A percentile compares a stretch with the other conserved stretches of the same genome.
Conservation (phyloP, 2,329 filamentous ascomycete genomes). For the Scedosporium aurantiacum region DNA sequence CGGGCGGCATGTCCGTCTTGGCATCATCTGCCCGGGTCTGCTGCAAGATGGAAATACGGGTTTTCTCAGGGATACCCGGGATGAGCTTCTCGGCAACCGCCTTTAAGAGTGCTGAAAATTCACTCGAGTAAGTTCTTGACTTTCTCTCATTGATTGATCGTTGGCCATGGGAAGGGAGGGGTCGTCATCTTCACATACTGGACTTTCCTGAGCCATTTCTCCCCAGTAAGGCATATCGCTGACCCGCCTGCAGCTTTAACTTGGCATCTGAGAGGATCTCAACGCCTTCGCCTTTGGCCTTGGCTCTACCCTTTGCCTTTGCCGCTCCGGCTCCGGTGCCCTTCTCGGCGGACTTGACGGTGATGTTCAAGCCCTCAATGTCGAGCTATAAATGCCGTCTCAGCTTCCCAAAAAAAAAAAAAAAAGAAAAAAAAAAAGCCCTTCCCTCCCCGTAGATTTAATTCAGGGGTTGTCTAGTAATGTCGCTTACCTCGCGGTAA, state of each 20-base stretch:
- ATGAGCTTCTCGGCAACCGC: constrained; percentile 71
- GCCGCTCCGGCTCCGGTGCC: constrained; percentile 10
- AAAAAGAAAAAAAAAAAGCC: not conserved
- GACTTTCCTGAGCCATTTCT: constrained; percentile 78
- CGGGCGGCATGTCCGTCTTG: constrained; percentile 14
- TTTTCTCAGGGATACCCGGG: constrained; percentile 59
- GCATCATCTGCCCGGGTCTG: constrained; percentile 38
- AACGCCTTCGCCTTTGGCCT: constrained; percentile 32
- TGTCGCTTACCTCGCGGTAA: constrained; percentile 41
- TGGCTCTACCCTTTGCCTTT: constrained; percentile 40
- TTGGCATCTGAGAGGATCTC: constrained; percentile 63
- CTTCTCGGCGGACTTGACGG: constrained; percentile 37
- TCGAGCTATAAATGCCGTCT: constrained; percentile 40
- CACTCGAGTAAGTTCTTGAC: not conserved
- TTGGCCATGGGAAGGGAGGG: not conserved
- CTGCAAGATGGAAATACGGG: constrained; percentile 56
- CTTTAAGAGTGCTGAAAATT: constrained; percentile 48
- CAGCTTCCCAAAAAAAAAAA: not conserved
- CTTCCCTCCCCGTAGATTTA: not conserved
- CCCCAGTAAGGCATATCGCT: constrained; percentile 68
- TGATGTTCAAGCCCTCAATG: constrained; percentile 62
- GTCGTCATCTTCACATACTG: constrained; percentile 35
- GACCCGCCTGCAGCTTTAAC: constrained; percentile 59
- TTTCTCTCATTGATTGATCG: not conserved
- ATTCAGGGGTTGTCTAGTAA: not conserved